These are phyloP conservation scores for Rhodotorula sp. DNA, from an alignment of 1,284 basidiomycete species.

Conservation along the genomic window DNA sequence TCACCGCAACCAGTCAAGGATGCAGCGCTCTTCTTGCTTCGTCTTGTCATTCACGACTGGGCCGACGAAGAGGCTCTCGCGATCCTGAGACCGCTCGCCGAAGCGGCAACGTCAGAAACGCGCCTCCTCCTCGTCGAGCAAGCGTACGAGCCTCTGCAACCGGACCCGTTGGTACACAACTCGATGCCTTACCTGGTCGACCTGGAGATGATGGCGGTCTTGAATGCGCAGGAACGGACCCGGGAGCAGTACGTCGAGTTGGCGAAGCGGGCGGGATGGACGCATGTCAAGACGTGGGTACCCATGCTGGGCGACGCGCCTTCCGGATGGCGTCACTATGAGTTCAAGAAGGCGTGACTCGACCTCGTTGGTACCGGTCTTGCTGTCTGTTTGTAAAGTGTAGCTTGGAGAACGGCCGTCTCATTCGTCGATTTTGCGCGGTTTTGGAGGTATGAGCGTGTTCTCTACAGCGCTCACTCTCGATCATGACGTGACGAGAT, in stretches of 20 bases:
- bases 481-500: too few species aligned
- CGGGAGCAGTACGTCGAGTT: slow-evolving; percentile 15
- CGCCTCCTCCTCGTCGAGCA: slow-evolving; percentile 51
- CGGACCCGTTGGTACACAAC: background rate
- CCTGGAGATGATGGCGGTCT: slow-evolving; percentile 15
- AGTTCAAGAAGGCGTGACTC: background rate
- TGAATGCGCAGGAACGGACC: slow-evolving; percentile 23
- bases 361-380: background rate
- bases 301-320: background rate
- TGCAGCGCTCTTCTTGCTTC: slow-evolving; percentile 54
- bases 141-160: slow-evolving; percentile 33
- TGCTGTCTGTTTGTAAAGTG: background rate
- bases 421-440: too few species aligned
- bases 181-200: slow-evolving; percentile 22
- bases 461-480: too few species aligned
- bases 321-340: background rate
- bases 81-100: slow-evolving; percentile 47
- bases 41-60: slow-evolving; percentile 52
- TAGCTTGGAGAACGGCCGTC: too few species aligned
- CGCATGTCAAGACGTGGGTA: background rate
- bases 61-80: slow-evolving; percentile 40
- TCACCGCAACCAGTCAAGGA: slow-evolving; percentile 50
- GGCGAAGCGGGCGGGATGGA: slow-evolving; percentile 7
- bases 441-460: too few species aligned
- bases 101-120: slow-evolving; percentile 44